These are phyloP conservation scores for Monosporascus sp. DNA, from an alignment of 2,329 filamentous ascomycete species.

Conservation along the genomic window DNA sequence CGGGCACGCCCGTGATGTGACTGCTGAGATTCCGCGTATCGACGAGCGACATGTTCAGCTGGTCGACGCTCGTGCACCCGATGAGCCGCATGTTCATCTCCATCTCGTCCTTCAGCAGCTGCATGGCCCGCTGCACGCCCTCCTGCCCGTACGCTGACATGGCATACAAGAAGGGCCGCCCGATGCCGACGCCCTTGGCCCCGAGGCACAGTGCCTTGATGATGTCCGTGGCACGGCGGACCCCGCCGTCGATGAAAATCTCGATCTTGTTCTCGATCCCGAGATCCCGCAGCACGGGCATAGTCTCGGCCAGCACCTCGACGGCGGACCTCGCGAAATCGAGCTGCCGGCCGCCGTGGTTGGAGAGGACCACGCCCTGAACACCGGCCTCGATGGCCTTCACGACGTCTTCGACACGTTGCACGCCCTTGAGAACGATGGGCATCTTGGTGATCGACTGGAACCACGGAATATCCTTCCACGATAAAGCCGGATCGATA, in stretches of 20 bases:
- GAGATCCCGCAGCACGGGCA: conserved; percentile 73
- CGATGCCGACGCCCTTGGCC: conserved; percentile 88
- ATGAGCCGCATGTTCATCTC: conserved; percentile 99
- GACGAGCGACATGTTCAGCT: conserved; percentile 75
- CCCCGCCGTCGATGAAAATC: conserved; percentile 85
- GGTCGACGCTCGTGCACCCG: conserved; percentile 66
- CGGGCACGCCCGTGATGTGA: conserved; percentile 45
- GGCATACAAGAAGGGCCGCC: conserved; percentile 89
- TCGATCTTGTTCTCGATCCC: conserved; percentile 75
- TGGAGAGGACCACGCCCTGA: conserved; percentile 87
- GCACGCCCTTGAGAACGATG: conserved; percentile 93
- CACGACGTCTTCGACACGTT: conserved; percentile 91
- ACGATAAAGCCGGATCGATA: conserved; percentile 89
- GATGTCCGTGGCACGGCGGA: conserved; percentile 87
- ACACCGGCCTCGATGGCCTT: conserved; percentile 77
- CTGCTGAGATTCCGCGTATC: conserved; percentile 66
- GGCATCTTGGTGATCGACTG: conserved; percentile 85
- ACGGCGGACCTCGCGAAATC: conserved; percentile 86
- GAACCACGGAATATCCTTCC: conserved; percentile 96
- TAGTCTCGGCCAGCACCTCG: conserved; percentile 88
- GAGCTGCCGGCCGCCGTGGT: conserved; percentile 91
- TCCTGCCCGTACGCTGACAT: conserved; percentile 88
- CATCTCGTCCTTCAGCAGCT: conserved; percentile 90
- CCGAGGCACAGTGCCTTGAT: conserved; percentile 92
- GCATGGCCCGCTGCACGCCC: conserved; percentile 89